These are phyloP conservation scores for Stemphylium vesicarium DNA, from an alignment of 2,329 filamentous ascomycete genomes.

Conservation along the genomic window DNA sequence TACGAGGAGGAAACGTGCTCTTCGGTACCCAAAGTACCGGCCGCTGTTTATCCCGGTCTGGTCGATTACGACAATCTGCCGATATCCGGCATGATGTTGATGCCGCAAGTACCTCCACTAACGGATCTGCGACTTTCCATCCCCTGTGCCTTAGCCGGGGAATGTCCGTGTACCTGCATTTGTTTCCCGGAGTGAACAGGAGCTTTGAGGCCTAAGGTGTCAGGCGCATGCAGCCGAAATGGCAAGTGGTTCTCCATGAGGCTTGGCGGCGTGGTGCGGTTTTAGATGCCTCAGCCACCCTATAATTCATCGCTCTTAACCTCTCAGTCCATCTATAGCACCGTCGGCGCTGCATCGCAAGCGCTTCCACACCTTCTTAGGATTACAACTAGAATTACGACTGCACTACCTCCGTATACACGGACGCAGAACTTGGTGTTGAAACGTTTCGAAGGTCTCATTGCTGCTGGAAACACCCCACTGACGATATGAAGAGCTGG, in stretches of 20 bases:
- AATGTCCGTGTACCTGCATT: slow-evolving; percentile 26
- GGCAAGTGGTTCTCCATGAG: slow-evolving; percentile 25
- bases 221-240: slow-evolving; percentile 29
- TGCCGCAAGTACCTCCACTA: slow-evolving; percentile 14
- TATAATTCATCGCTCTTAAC: slow-evolving; percentile 2
- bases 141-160: slow-evolving; percentile 16
- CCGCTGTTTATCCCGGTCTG: slow-evolving; percentile 37
- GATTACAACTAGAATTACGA: no score
- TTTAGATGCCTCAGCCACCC: slow-evolving; percentile 25
- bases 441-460: slow-evolving; percentile 30
- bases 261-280: slow-evolving; percentile 31
- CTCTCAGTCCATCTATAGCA: slow-evolving; percentile 4
- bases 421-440: slow-evolving; percentile 20
- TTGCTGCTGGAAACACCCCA: slow-evolving; percentile 19
- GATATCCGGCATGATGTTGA: slow-evolving; percentile 26
- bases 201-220: slow-evolving; percentile 21
- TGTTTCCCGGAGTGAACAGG: slow-evolving; percentile 18
- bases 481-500: slow-evolving; percentile 18
- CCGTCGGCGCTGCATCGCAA: slow-evolving; percentile 6
- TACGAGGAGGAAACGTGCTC: slow-evolving; percentile 10
- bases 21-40: slow-evolving; percentile 1
- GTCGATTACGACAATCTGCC: slow-evolving; percentile 20
- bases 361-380: not conserved
- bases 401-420: no score
- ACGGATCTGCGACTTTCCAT: slow-evolving; percentile 33